Evolutionary conservation across 2,329 filamentous ascomycete genomes (phyloP), one percentile per base, ranked within the genome.

Genomic region (Ceratocystis eucalypticola): DNA sequence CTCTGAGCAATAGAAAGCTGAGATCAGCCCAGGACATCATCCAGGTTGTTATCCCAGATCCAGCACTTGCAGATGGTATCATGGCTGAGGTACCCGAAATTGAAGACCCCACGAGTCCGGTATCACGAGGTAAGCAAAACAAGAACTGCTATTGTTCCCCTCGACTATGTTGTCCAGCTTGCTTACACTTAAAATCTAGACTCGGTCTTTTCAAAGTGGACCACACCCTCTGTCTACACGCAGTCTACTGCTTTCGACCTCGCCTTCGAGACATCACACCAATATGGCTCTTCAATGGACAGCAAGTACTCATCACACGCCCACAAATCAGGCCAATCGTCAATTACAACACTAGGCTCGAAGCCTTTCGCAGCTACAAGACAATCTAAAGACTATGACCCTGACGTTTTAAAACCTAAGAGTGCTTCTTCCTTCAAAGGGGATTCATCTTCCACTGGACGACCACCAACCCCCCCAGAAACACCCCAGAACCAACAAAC

Each of bases 261-360:
- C 20, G 33, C 48, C 15, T 61, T 41, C 10, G 65, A 63, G 7
- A 46, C 48, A n/a, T 57, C 50, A 12, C 22, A 45, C 20, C 65
- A 41, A 44, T 62, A 53, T 46, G 46, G 33, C 25, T 68, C 66
- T 5, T 71, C 71, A 3, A 69, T 68, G 22, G 61, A 70, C 15
- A 71, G 71, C 12, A 74, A 73, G 20, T 72, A 71, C 25, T 71
- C 73, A 1, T 74, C 73, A 17, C 68, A 75, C 20, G 71, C 77
- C 15, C 79, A 80, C 67, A 71, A 72, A 7, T 70, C 80, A 12
- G 77, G 75, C 2, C 74, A 75, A 15, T 75, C 72, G 2, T 80
- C 79, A 1, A 78, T 76, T 67, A 71, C 80, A 55, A 77, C 75
- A 4, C 75, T 76, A 68, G 75, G 71, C 10, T 77, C 76, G 5